Evolutionary conservation across 2,329 filamentous ascomycete species (phyloP), one percentile per base, ranked within the genome.

Genomic region (Hymenoscyphus repandus): DNA sequence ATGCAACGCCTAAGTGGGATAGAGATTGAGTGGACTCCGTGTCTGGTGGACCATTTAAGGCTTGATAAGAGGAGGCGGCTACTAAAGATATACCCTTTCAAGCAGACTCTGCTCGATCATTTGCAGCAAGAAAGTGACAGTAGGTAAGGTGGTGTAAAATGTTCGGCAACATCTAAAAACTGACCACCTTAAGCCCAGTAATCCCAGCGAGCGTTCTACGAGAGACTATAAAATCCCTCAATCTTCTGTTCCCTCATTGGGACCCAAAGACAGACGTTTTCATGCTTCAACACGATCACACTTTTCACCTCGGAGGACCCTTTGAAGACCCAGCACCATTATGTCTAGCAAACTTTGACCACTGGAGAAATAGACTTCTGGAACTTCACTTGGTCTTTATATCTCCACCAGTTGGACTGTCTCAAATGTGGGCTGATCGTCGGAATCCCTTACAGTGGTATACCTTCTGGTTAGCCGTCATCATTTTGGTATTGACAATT

Each of bases 371-470:
- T 18, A 38, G 45, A 13, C 32, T 47, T 6, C 9, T 31, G 9
- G 20, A 30, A 30, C 22, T 47, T 7, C 34, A 47, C 17, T 12
- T 38, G 3, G 17, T 38, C 11, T 47, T 47, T 37, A 7, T 38
- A 13, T 38, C 45, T 5, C 45, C 45, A 27, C 15, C 33, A 30
- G 6, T 22, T n/a, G 34, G 45, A 3, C 27, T 22, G 45, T 22
- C 5, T 10, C 45, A 47, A 34, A n/a, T 47, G 9, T 47, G 45
- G 45, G 12, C 13, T 27, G 44, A 46, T 37, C 31, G 44, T 7
- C 30, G 44, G 13, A 46, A 46, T 38, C 44, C 44, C 13, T 18
- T 37, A 20, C 44, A 46, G 30, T 46, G 44, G 45, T 47, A 39
- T 27, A 47, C 32, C 11, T 47, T 47, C 13, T 47, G 45, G 45